Evolutionary conservation across 306 rosid species (phyloP).

Genomic region (Sicyos edulis): DNA sequence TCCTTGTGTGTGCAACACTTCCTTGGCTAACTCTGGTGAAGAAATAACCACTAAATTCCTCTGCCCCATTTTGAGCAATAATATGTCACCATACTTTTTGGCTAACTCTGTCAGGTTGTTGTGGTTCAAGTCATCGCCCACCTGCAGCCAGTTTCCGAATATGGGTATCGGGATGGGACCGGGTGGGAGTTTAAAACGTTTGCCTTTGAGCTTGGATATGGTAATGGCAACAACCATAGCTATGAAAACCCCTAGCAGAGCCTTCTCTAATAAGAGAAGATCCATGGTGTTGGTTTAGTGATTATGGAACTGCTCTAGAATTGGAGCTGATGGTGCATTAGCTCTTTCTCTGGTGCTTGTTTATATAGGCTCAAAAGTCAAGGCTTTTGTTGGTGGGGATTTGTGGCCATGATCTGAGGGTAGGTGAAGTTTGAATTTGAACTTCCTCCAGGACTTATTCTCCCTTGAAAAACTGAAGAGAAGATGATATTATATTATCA

Average conservation of each 20-base stretch:
- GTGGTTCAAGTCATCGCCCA: constrained; percentile 88
- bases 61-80: constrained; percentile 84
- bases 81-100: constrained; percentile 57
- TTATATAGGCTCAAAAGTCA: constrained; percentile 11
- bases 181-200: constrained; percentile 67
- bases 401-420: background rate
- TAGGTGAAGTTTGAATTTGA: constrained; percentile 8
- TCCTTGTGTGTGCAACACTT: constrained; percentile 75
- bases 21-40: constrained; percentile 73
- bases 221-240: constrained; percentile 45
- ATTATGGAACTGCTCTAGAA: background rate
- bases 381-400: constrained; percentile 3
- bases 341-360: background rate
- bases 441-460: background rate
- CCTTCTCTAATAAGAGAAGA: constrained; percentile 71
- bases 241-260: constrained; percentile 51
- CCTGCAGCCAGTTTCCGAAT: constrained; percentile 88
- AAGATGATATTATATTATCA: background rate
- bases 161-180: constrained; percentile 70
- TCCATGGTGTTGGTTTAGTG: constrained; percentile 38
- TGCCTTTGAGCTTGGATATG: constrained; percentile 54
- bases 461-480: background rate
- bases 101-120: constrained; percentile 66
- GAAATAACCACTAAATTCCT: constrained; percentile 68
- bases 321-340: background rate